Evolutionary conservation across 2,329 filamentous ascomycete genomes (phyloP).

Genomic region (Aspergillus texensis): DNA sequence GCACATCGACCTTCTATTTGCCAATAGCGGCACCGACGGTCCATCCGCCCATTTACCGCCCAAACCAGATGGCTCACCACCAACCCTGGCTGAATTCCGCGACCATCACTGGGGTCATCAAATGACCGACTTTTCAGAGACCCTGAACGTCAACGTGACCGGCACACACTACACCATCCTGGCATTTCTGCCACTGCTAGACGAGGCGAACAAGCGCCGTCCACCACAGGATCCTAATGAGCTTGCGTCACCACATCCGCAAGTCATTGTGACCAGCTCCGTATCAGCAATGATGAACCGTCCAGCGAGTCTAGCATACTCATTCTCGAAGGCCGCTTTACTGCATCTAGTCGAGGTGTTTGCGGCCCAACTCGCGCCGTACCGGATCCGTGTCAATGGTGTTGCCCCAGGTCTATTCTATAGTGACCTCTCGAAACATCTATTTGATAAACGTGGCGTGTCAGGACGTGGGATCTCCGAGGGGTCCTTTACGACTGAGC

Average conservation of each 20-base stretch:
- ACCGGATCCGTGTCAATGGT: background rate
- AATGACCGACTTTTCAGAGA: constrained; percentile 35
- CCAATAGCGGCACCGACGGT: constrained; percentile 51
- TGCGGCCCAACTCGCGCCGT: background rate
- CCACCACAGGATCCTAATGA: background rate
- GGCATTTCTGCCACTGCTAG: constrained; percentile 41
- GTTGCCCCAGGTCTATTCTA: background rate
- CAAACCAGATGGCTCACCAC: constrained; percentile 22
- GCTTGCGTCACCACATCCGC: background rate
- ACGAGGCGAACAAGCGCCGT: constrained; percentile 26
- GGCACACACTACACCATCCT: constrained; percentile 41
- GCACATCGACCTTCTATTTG: constrained; percentile 56
- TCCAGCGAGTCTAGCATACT: background rate
- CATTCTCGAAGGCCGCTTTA: background rate
- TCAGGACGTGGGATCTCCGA: background rate
- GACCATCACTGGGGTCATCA: constrained; percentile 40
- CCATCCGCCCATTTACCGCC: constrained; percentile 31
- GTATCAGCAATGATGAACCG: background rate
- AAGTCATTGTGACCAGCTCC: background rate
- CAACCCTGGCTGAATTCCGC: constrained; percentile 42
- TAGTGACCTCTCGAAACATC: background rate
- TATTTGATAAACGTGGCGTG: background rate
- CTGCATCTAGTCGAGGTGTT: background rate
- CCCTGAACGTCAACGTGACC: constrained; percentile 39
- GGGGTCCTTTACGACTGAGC: background rate